These are phyloP conservation scores for Oenanthe javanica DNA, from an alignment of 140 eudicot species.

Conservation along the genomic window DNA sequence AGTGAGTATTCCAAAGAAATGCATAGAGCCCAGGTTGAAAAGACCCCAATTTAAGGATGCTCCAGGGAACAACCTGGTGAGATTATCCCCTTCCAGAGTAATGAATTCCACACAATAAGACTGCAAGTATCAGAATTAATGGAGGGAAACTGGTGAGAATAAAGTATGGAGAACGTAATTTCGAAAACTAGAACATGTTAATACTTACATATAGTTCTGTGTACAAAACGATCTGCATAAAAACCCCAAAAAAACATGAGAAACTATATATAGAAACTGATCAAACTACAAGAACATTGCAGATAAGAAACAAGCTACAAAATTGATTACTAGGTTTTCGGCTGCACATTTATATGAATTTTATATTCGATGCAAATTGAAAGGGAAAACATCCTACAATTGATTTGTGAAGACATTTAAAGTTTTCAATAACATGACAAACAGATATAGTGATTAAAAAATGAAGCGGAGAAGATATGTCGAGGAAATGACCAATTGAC, in stretches of 20 bases:
- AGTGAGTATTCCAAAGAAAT: constrained; percentile 56
- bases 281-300: background rate
- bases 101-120: constrained; percentile 88
- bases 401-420: background rate
- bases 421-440: background rate
- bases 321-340: background rate
- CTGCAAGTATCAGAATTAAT: constrained; percentile 31
- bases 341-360: background rate
- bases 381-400: background rate
- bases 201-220: constrained; percentile 84
- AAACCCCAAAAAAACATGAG: constrained; percentile 7
- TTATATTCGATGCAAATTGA: background rate
- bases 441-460: background rate
- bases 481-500: background rate
- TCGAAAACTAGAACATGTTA: background rate
- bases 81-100: constrained; percentile 86
- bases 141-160: constrained; percentile 9
- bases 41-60: constrained; percentile 43
- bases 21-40: constrained; percentile 53
- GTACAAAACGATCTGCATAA: constrained; percentile 78
- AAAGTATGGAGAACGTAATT: background rate
- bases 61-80: constrained; percentile 65
- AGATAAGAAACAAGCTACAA: background rate
- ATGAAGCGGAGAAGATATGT: background rate
- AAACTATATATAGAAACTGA: background rate